phyloP scores from a whole-genome alignment of 306 rosid genomes.

The Prunus mira region DNA sequence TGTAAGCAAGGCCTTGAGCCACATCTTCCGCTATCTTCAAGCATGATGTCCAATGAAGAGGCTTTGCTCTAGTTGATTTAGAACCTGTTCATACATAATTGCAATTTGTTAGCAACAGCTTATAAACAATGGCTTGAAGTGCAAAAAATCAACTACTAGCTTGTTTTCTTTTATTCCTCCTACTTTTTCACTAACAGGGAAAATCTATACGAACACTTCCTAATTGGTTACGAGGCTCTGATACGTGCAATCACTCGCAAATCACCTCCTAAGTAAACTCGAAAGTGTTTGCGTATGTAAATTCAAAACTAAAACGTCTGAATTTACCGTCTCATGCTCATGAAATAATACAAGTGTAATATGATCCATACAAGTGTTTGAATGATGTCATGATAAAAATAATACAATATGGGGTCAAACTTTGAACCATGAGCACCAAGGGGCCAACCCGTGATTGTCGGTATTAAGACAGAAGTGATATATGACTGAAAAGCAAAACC shows the following conservation, averaged over 20 bases:
- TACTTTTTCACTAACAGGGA: no score
- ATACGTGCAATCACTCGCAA: neutral
- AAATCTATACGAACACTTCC: neutral
- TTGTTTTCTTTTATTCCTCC: no score
- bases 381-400: neutral
- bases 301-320: neutral
- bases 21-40: slow-evolving; percentile 94
- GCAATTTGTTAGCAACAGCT: slow-evolving; percentile 9
- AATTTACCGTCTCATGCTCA: neutral
- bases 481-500: neutral
- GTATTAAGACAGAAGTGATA: slow-evolving; percentile 1
- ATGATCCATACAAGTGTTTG: neutral
- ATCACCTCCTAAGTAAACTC: neutral
- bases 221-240: neutral
- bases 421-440: neutral
- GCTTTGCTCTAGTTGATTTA: slow-evolving; percentile 77
- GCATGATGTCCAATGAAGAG: slow-evolving; percentile 98
- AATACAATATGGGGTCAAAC: neutral
- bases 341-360: neutral
- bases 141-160: neutral
- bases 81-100: slow-evolving; percentile 52
- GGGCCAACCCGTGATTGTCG: slow-evolving; percentile 23
- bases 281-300: neutral
- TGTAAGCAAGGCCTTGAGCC: slow-evolving; percentile 83
- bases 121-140: neutral